Base-by-base conservation (phyloP, 768 basidiomycete species). In the Botryobasidium botryosum region DNA sequence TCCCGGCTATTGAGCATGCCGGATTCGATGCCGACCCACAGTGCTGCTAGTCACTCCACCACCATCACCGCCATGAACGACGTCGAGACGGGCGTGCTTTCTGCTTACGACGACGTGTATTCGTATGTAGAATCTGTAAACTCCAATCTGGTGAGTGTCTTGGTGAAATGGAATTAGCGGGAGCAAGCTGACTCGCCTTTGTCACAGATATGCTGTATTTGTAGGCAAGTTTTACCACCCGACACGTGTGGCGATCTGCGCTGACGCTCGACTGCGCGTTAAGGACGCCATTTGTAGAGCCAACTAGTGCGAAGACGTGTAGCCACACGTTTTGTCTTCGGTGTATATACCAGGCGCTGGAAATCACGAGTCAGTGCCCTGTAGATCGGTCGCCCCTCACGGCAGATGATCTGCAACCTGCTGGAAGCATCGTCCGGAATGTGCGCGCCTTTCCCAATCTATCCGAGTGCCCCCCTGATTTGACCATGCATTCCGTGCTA, bases 291-390 rank as follows among this genome's bases (percentile, higher is more conserved):
- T 88, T 90, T 55, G 62, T 74, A 6, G 72, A 85, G 25, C 88
- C 87, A 7, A 69, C 69, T 1, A 81, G 80, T 0, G 77, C 83
- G 0, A 68, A 61, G 32, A 73, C 77, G 6, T 91, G 88, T 53
- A 67, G 71, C 48, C 88, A 87, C 57, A 91, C 85, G 0, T 91
- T 91, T 59, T 92, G 88, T 58, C 61, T 62, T n/a, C 77, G 74
- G 25, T 92, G 88, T 55, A 82, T 90, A 48, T 53, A 63, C n/a
- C 65, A 67, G 40, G 81, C 87, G 0, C 68, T 91, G 3, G 58
- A 61, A 10, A 71, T 80, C 48, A 73, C 76, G 5, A 64, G 69
- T 0, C 75, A 77, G 49, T 92, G 88, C 58, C 88, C 88, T 8
- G 74, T 92, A 25, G 87, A 91, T 61, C 74, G 88, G 18, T 77